phyloP scores from a whole-genome alignment of 2,329 filamentous ascomycete species.

The Cyphellophora attinorum region DNA sequence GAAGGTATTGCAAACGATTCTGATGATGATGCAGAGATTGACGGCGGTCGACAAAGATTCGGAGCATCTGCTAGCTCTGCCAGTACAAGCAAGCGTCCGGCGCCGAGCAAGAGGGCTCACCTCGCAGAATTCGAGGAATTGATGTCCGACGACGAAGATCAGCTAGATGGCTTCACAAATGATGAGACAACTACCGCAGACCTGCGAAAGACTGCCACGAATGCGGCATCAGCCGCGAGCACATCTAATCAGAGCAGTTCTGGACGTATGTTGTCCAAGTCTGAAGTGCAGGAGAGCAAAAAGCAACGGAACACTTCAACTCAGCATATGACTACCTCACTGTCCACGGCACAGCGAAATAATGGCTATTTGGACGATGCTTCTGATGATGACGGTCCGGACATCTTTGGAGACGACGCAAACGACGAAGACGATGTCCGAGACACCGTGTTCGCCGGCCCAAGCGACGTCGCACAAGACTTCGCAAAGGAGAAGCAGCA shows the following conservation, averaged over 20 bases:
- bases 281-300: background rate
- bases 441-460: slow-evolving; percentile 72
- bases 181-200: slow-evolving; percentile 20
- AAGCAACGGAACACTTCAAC: slow-evolving; percentile 1
- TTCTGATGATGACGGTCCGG: slow-evolving; percentile 34
- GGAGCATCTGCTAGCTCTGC: slow-evolving; percentile 22
- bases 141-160: slow-evolving; percentile 22
- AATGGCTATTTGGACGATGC: no score
- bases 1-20: slow-evolving; percentile 48
- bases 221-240: slow-evolving; percentile 6
- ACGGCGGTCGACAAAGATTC: slow-evolving; percentile 53
- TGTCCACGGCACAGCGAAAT: background rate
- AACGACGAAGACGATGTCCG: slow-evolving; percentile 47
- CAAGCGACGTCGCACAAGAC: slow-evolving; percentile 53
- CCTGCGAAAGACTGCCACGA: no score
- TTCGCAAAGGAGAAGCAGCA: slow-evolving; percentile 74
- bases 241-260: slow-evolving; percentile 7
- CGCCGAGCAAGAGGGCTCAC: slow-evolving; percentile 20
- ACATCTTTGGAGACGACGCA: slow-evolving; percentile 37
- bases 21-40: slow-evolving; percentile 45
- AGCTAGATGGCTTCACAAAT: slow-evolving; percentile 19
- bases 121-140: slow-evolving; percentile 42
- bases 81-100: slow-evolving; percentile 18
- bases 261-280: slow-evolving; percentile 5
- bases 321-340: slow-evolving; percentile 11